Evolutionary conservation across 1,139 yeast species (phyloP).

Genomic region (Zygotorulaspora mrakii): DNA sequence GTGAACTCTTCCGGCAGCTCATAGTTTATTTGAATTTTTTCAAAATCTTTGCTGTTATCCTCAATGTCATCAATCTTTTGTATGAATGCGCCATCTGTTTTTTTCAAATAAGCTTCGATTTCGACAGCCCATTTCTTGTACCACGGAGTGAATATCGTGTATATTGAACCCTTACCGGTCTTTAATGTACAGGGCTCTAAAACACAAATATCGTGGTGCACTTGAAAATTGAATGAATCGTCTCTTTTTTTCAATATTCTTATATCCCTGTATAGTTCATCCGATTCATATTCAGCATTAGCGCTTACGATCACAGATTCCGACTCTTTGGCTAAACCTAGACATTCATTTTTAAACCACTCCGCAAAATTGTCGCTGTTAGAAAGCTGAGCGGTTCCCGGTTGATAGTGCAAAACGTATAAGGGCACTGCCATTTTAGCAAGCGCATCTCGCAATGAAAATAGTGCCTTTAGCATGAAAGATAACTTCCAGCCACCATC

Average conservation of each 20-base stretch:
- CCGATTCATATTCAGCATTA: constrained; percentile 46
- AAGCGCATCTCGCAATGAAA: constrained; percentile 36
- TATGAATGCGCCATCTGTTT: not conserved
- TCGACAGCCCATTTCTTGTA: constrained; percentile 43
- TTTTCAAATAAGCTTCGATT: constrained; percentile 3
- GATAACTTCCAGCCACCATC: constrained; percentile 44
- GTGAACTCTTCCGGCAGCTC: constrained; percentile 19
- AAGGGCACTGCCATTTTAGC: constrained; percentile 42
- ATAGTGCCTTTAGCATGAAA: constrained; percentile 40
- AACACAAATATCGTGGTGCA: constrained; percentile 47
- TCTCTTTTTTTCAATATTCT: constrained; percentile 22
- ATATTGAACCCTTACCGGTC: constrained; percentile 47
- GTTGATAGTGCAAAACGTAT: constrained; percentile 38
- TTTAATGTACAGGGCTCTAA: constrained; percentile 45
- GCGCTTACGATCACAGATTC: constrained; percentile 15
- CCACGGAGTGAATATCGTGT: constrained; percentile 54
- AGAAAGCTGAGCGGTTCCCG: constrained; percentile 29
- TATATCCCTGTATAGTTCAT: constrained; percentile 45
- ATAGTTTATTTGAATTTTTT: constrained; percentile 10
- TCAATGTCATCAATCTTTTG: constrained; percentile 7
- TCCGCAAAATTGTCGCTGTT: constrained; percentile 19
- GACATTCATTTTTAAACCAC: constrained; percentile 34
- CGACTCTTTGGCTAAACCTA: constrained; percentile 7
- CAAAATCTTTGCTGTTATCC: constrained; percentile 8
- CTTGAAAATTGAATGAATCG: constrained; percentile 32